Evolutionary conservation across 495 filamentous ascomycete genomes (phyloP), one percentile per base, ranked within the genome.

Genomic region (Aspergillus taichungensis): DNA sequence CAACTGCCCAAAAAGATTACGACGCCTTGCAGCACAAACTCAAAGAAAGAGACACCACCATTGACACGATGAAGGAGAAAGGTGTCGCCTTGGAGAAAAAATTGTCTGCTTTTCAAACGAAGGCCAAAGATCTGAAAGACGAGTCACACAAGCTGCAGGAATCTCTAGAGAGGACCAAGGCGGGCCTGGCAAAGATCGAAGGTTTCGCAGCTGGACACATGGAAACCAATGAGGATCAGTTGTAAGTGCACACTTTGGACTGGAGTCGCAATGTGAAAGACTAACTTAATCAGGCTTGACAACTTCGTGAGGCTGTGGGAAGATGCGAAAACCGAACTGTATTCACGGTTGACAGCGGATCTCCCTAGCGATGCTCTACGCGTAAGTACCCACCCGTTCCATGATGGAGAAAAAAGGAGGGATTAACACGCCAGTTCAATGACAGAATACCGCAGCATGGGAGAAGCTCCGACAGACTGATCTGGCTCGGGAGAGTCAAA

Each of bases 271-370:
- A 33, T 7, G 13, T 32, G 45, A 45, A 4, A 27, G n/a, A 10
- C 30, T 50, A 43, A 46, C 42, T 9, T 33, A 24, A 8, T 28
- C 39, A 56, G 54, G 34, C 42, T 46, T 14, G 44, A 49, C 14
- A 27, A 32, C 13, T 49, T 48, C 39, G 18, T 41, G 9, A 37
- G 42, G 11, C 36, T 57, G 1, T 57, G 54, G 54, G 44, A 43
- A 8, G 48, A 40, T 37, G 45, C 50, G n/a, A 51, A 28, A 27
- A 49, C 30, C 1, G 51, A 50, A 37, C 31, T 54, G 13, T 43
- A 38, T 38, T 40, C 45, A n/a, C 38, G 40, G 10, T 14, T 57
- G 11, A 48, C 45, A 30, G 42, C 36, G 9, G 45, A 57, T 28
- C 47, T 57, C 14, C 47, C 51, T 38, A 41, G 34, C 13, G 34